Evolutionary conservation across 331 rosid species (phyloP), one percentile per base, ranked within the genome.

Genomic region (Pyracantha coccinea): DNA sequence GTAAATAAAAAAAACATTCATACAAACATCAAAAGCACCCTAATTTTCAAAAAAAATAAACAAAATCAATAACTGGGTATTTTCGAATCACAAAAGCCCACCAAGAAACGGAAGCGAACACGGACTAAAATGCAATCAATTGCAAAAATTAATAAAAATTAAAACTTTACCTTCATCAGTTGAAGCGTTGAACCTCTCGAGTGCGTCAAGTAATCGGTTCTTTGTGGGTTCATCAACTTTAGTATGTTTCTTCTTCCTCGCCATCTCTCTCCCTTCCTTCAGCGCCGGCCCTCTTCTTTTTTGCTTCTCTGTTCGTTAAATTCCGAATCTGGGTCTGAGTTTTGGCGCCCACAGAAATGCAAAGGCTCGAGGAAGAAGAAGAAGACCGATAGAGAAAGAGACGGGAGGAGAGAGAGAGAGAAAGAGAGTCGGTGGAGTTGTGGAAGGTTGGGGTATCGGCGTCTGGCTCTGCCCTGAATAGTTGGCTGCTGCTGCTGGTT

Each of bases 131-230:
- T 2, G 8, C n/a, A 47, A 47, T 15, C n/a, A 5, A 47, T 21
- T 24, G 25, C 27, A 55, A 55, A 55, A n/a, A 55, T 50, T 27
- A 60, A 9, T n/a, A 8, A 15, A 50, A 55, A 6, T 3, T 7
- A 50, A 55, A 6, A 8, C 14, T 38, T 20, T 74, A 94, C 99
- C 97, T 85, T 74, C 74, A 20, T 86, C 92, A 1, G 75, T 31
- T 54, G 97, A 85, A 27, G 64, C 60, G 32, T 9, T 52, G 62
- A 95, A 95, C 4, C 73, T 29, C 3, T 74, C 47, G 6, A 95
- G 80, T 54, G 45, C 31, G 28, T 35, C 57, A 7, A 58, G 19
- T 29, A 95, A 6, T 66, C 73, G 82, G 82, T 63, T 69, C 81
- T 82, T 72, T 16, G 75, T 38, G 31, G 28, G 50, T 66, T 86